Conservation (phyloP, 2,329 filamentous ascomycete species). For the Juglanconis oblonga region DNA sequence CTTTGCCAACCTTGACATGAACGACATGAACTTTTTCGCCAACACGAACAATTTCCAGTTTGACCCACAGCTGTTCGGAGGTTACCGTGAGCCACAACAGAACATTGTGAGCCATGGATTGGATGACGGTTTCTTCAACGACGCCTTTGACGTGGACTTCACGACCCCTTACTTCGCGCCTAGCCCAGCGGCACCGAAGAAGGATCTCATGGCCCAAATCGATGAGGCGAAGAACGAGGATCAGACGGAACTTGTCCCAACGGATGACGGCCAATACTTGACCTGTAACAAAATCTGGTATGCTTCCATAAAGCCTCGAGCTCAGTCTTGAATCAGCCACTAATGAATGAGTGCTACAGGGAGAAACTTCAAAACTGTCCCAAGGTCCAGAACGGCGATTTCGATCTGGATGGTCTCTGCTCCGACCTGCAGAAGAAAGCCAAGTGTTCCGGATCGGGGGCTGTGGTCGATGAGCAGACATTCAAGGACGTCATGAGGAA, state of each 20-base stretch:
- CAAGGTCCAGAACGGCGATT: constrained; percentile 83
- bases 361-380: constrained; percentile 84
- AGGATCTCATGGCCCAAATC: constrained; percentile 73
- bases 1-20: constrained; percentile 44
- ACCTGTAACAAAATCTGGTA: constrained; percentile 94
- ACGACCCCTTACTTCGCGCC: constrained; percentile 74
- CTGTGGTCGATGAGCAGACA: constrained; percentile 84
- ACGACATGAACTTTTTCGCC: constrained; percentile 68
- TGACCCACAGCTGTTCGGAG: constrained; percentile 86
- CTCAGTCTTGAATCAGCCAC: constrained; percentile 20
- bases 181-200: constrained; percentile 51
- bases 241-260: constrained; percentile 45
- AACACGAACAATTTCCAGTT: constrained; percentile 83
- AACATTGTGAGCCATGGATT: constrained; percentile 71
- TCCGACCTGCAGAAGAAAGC: constrained; percentile 93
- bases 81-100: constrained; percentile 87
- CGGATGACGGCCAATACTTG: constrained; percentile 61
- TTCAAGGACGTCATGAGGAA: constrained; percentile 76
- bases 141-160: constrained; percentile 80
- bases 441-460: constrained; percentile 86
- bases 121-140: constrained; percentile 66
- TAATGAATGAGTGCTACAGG: constrained; percentile 60
- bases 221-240: constrained; percentile 73
- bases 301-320: constrained; percentile 31
- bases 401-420: constrained; percentile 91